Percentiles rank a stretch among this genome's conserved stretches.
Conservation (phyloP, 345 rosid genomes). For the Populus nigra region DNA sequence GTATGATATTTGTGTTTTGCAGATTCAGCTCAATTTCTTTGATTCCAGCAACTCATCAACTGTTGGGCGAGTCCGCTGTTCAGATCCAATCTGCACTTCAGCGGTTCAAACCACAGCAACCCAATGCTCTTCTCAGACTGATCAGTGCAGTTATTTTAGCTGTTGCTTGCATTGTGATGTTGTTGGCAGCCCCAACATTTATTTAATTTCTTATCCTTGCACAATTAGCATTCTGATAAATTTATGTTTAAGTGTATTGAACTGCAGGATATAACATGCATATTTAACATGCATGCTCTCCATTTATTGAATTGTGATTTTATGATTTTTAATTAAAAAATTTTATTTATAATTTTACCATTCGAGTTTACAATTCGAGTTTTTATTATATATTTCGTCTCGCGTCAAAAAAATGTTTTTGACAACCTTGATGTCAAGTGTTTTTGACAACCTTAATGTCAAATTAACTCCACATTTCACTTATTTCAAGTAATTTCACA, state of each 20-base stretch:
- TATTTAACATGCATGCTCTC: no score
- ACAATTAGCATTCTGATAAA: no score
- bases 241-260: no score
- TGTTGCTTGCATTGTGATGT: neutral
- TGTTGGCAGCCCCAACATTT: neutral
- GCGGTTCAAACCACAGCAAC: constrained; percentile 57
- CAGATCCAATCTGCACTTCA: constrained; percentile 41
- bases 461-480: neutral
- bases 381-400: no score
- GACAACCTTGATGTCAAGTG: no score
- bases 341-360: no score
- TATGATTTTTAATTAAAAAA: no score
- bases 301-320: no score
- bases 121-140: constrained; percentile 57
- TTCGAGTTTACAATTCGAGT: no score
- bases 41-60: constrained; percentile 68
- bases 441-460: neutral
- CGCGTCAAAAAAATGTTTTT: no score
- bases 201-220: no score
- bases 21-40: constrained; percentile 76
- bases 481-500: neutral
- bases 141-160: constrained; percentile 62
- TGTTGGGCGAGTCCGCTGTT: constrained; percentile 52
- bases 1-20: constrained; percentile 21
- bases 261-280: no score